Evolutionary conservation across 176 grass and related monocot species (phyloP), one percentile per base, ranked within the genome.

Genomic region (Carex scoparia): DNA sequence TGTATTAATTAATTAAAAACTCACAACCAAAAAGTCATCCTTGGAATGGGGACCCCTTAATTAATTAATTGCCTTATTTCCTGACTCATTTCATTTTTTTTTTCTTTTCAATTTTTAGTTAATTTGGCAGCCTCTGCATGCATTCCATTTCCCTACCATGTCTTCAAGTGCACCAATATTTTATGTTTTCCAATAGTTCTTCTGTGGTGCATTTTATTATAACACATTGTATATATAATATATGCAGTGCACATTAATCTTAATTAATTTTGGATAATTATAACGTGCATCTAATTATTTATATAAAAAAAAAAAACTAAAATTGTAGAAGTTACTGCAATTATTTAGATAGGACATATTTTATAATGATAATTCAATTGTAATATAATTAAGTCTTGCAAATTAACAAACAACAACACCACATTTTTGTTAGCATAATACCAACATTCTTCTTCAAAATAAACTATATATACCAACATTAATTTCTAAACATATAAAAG

Each of bases 1-100:
- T 15, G 6, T 42, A 28, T 10, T 10, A 65, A 63, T 28, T 79
- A 32, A 61, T 35, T 5, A 40, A 4, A 64, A 46, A 32, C 6
- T 37, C 71, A 60, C 84, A 67, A 79, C 84, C 33, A 85, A 85
- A 79, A 79, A 64, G 84, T 30, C n/a, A 79, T 65, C 28, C 4
- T 27, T 2, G 30, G 74, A 19, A 1, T 13, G 12, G 66, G 75
- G 27, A 14, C 75, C 75, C 49, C 48, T 27, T 75, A 49, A 46
- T 40, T 75, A 9, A 46, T 40, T 75, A 23, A 46, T 40, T 49
- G 33, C 35, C 6, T 75, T 42, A 44, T n/a, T 51, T 51, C 70
- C 70, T 27, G 7, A 75, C 15, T 54, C 72, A 35, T 11, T 23
- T 73, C 42, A 27, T 18, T 7, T n/a, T 60, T 58, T 60, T 70